Evolutionary conservation across 257 asterid genomes (phyloP).

Genomic region (Verbascum thapsus): DNA sequence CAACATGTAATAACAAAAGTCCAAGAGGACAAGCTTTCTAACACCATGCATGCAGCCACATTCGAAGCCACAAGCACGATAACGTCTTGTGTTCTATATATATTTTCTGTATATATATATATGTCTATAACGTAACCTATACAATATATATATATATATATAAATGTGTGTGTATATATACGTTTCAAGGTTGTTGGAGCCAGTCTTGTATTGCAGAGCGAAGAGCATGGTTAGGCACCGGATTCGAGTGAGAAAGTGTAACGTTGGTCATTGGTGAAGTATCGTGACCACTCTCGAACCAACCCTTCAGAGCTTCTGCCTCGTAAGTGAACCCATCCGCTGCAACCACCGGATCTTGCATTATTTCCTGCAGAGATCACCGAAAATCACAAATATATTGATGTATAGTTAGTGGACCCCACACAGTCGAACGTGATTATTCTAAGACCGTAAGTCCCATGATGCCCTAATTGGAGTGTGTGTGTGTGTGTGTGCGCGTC

Average conservation of each 20-base stretch:
- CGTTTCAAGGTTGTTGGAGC: conserved; percentile 53
- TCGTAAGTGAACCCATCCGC: conserved; percentile 92
- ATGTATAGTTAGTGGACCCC: too few relatives aligned
- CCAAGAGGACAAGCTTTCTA: too few relatives aligned
- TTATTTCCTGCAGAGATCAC: conserved; percentile 67
- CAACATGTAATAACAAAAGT: not conserved
- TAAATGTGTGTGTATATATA: too few relatives aligned
- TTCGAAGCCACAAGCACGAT: conserved; percentile 7
- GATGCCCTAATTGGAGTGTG: too few relatives aligned
- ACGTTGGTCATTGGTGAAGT: conserved; percentile 89
- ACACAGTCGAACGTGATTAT: too few relatives aligned
- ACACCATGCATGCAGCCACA: too few relatives aligned
- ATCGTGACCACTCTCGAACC: conserved; percentile 83
- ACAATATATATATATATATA: conserved; percentile 1
- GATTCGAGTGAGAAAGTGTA: conserved; percentile 53
- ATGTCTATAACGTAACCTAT: conserved; percentile 17
- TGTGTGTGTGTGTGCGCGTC: too few relatives aligned
- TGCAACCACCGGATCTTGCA: conserved; percentile 93
- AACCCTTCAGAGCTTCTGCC: conserved; percentile 81
- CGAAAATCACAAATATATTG: too few relatives aligned
- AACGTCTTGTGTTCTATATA: not conserved
- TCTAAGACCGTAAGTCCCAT: too few relatives aligned
- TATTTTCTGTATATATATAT: conserved; percentile 21
- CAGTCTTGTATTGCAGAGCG: conserved; percentile 94
- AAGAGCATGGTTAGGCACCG: conserved; percentile 79